phyloP scores from a whole-genome alignment of 148 eudicot species.

The Rhododendron mucronatum region DNA sequence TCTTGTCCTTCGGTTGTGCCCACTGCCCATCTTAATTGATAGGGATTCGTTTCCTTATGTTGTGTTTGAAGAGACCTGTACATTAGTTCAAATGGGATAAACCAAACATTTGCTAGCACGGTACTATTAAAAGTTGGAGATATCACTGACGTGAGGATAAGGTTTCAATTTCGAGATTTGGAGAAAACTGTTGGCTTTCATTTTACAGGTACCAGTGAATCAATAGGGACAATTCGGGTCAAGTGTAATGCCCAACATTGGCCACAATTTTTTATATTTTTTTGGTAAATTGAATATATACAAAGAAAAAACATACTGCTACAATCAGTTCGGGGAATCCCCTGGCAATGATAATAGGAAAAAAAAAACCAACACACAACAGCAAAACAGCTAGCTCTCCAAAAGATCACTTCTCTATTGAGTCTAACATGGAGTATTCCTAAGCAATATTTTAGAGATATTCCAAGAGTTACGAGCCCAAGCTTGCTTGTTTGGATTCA shows the following conservation, averaged over 20 bases:
- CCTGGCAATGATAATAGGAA: no score
- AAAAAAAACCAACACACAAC: not conserved
- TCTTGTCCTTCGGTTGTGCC: not conserved
- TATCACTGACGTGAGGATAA: not conserved
- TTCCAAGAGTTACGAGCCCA: not conserved
- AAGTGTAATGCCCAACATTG: not conserved
- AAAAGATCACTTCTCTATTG: not conserved
- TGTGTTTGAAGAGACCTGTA: not conserved
- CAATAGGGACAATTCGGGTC: not conserved
- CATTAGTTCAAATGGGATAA: not conserved
- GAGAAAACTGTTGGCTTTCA: not conserved
- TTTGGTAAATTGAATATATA: no score
- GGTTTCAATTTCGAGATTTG: not conserved
- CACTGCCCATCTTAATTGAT: not conserved
- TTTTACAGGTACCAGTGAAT: not conserved
- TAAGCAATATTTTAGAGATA: not conserved
- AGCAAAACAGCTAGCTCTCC: not conserved
- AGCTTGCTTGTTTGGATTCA: not conserved
- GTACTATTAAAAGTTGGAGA: not conserved
- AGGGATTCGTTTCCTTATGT: not conserved
- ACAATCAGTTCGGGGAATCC: not conserved
- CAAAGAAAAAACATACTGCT: not conserved
- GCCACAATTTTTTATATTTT: no score
- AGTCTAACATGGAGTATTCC: not conserved
- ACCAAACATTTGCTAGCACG: not conserved